Conservation (phyloP, 352 stramenopile genomes). For the Elongisporangium prolatum region DNA sequence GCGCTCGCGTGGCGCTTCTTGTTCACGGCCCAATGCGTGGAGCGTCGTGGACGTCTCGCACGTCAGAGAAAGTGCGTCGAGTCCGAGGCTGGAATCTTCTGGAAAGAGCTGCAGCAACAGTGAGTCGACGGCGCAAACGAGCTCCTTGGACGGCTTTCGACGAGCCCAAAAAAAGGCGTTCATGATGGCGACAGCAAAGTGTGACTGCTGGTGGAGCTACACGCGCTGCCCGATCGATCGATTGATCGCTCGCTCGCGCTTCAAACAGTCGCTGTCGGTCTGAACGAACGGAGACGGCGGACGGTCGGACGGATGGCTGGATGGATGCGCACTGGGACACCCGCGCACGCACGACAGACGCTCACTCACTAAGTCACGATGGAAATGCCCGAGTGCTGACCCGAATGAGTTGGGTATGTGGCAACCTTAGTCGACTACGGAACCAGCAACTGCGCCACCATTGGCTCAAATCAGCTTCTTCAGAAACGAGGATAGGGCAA, state of each 20-base stretch:
- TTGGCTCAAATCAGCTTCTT: not conserved
- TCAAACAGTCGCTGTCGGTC: constrained; percentile 1
- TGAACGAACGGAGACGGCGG: not conserved
- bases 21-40: constrained; percentile 3
- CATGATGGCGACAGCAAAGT: constrained; percentile 32
- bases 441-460: not conserved
- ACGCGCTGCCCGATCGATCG: not conserved
- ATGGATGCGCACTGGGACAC: not conserved
- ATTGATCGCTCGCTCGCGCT: not conserved
- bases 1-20: constrained; percentile 9
- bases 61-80: constrained; percentile 40
- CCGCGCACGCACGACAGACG: not conserved
- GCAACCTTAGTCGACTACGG: not conserved
- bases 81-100: constrained; percentile 44
- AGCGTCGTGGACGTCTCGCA: constrained; percentile 4
- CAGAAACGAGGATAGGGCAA: not conserved
- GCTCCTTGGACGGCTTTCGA: constrained; percentile 63
- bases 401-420: not conserved
- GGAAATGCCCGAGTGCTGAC: not conserved
- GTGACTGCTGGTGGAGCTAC: not conserved
- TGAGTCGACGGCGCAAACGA: constrained; percentile 67
- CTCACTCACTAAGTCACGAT: not conserved
- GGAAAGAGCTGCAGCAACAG: constrained; percentile 53
- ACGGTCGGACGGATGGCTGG: not conserved
- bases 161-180: constrained; percentile 82